A percentile compares a stretch with the other conserved stretches of the same genome.
Evolutionary conservation across 164 flowering plant species (phyloP).

Genomic region (Berberis vulgaris): DNA sequence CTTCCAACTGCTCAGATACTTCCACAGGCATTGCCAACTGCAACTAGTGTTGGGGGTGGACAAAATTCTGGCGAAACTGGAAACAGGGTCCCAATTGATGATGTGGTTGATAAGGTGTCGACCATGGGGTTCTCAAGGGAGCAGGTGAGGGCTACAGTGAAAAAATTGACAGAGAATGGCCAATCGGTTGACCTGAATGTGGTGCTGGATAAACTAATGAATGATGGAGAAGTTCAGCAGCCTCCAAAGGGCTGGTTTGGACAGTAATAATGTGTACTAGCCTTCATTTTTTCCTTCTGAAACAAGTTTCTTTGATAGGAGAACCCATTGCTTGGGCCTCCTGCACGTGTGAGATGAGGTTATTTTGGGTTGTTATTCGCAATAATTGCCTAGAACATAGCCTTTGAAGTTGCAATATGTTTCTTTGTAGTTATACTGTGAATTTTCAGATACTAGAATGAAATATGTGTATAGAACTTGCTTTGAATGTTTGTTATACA

Average conservation of each 20-base stretch:
- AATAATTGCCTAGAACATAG: too few relatives aligned
- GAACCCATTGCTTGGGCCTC: too few relatives aligned
- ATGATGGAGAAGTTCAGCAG: conserved; percentile 11
- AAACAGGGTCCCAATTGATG: conserved; percentile 82
- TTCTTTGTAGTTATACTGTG: too few relatives aligned
- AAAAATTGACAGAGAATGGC: conserved; percentile 79
- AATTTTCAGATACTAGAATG: too few relatives aligned
- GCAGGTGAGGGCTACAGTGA: conserved; percentile 69
- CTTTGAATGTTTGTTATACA: too few relatives aligned
- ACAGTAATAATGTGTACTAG: neutral
- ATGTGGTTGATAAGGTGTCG: conserved; percentile 77
- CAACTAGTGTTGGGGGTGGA: conserved; percentile 35
- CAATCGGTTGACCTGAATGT: conserved; percentile 88
- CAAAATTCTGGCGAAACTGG: conserved; percentile 56
- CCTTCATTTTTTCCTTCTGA: neutral
- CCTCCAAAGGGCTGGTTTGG: conserved; percentile 4
- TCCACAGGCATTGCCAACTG: conserved; percentile 78
- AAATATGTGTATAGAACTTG: too few relatives aligned
- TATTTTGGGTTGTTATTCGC: too few relatives aligned
- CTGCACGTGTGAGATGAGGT: too few relatives aligned
- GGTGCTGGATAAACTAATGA: conserved; percentile 93
- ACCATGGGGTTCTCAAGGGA: conserved; percentile 96
- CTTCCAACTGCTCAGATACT: conserved; percentile 77
- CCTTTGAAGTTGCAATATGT: too few relatives aligned
- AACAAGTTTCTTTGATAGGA: too few relatives aligned